phyloP scores from a whole-genome alignment of 495 filamentous ascomycete species.

The Penicillium waksmanii region DNA sequence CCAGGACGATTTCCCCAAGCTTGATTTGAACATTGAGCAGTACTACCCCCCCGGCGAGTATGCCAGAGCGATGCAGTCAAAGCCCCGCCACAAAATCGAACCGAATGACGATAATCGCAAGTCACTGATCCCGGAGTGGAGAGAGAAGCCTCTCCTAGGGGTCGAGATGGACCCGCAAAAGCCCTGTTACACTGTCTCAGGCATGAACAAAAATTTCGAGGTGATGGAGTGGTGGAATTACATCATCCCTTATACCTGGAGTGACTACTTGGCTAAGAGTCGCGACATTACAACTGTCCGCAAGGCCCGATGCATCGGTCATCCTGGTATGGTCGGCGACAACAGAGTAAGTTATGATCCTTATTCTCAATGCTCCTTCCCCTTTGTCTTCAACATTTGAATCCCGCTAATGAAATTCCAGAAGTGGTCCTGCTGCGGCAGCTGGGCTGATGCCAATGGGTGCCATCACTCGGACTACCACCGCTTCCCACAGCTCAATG shows the following conservation, averaged over 20 bases:
- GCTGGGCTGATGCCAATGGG: not conserved
- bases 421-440: not conserved
- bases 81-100: not conserved
- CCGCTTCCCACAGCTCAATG: not conserved
- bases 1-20: not conserved
- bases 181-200: not conserved
- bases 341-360: not conserved
- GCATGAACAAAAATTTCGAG: not conserved
- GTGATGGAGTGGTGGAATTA: not conserved
- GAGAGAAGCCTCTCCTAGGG: not conserved
- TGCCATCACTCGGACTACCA: not conserved
- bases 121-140: not conserved
- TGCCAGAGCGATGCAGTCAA: not conserved
- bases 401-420: not conserved
- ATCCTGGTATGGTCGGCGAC: not conserved
- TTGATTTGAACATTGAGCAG: not conserved
- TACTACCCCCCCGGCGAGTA: not conserved
- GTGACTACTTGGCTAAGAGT: not conserved
- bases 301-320: not conserved
- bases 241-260: not conserved
- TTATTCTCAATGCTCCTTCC: not conserved
- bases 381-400: not conserved
- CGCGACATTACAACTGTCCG: not conserved
- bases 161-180: not conserved
- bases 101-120: not conserved